Evolutionary conservation across 306 rosid species (phyloP).

Genomic region (Cajanus cajan): DNA sequence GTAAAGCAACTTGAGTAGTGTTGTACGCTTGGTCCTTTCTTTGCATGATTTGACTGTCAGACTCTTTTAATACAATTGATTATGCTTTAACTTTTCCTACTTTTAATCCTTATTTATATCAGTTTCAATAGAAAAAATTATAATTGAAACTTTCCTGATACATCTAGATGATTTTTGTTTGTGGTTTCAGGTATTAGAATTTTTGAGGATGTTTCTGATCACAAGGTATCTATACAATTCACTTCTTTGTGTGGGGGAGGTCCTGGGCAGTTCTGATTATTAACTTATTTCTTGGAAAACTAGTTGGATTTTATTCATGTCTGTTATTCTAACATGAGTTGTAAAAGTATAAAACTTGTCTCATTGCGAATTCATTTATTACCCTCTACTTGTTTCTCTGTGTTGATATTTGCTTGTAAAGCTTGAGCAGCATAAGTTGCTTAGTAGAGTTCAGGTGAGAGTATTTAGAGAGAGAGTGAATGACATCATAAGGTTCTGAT

Average conservation of each 20-base stretch:
- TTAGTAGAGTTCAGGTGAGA: background rate
- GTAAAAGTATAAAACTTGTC: constrained; percentile 18
- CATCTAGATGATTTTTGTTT: constrained; percentile 31
- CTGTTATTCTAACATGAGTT: constrained; percentile 26
- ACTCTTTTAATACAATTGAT: background rate
- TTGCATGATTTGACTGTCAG: constrained; percentile 9
- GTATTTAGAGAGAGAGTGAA: background rate
- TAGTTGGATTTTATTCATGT: constrained; percentile 21
- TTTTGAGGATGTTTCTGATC: constrained; percentile 79
- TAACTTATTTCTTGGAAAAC: constrained; percentile 27
- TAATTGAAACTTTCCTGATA: constrained; percentile 23
- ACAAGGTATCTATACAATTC: constrained; percentile 52
- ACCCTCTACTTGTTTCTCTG: background rate
- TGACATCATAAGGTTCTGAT: background rate
- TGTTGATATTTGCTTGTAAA: constrained; percentile 15
- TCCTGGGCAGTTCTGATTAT: background rate
- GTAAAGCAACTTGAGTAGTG: constrained; percentile 11
- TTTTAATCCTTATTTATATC: constrained; percentile 19
- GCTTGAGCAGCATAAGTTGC: constrained; percentile 12
- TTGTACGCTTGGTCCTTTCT: background rate
- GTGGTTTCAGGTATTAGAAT: constrained; percentile 84
- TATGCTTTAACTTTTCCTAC: constrained; percentile 15
- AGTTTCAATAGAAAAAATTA: background rate
- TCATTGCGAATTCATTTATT: background rate
- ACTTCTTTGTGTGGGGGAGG: constrained; percentile 13